Evolutionary conservation across 257 asterid genomes (phyloP).

Genomic region (Solanum megistacrolobum): DNA sequence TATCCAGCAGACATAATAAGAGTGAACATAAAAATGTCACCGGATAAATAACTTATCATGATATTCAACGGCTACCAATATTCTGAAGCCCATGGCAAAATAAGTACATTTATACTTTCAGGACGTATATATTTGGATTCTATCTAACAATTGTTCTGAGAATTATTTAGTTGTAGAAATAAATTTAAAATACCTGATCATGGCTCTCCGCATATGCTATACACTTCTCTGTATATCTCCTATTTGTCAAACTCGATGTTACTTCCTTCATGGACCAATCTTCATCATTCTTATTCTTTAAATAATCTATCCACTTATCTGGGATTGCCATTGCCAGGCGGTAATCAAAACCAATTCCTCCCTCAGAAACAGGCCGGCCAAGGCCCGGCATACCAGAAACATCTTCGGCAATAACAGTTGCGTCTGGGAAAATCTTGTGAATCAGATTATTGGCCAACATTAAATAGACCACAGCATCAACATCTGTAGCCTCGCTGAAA

Average conservation of each 20-base stretch:
- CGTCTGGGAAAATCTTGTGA: slow-evolving; percentile 71
- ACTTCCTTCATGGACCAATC: slow-evolving; percentile 88
- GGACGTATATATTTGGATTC: background rate
- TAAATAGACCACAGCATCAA: slow-evolving; percentile 83
- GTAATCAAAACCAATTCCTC: slow-evolving; percentile 91
- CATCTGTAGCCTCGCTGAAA: slow-evolving; percentile 81
- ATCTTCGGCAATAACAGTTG: slow-evolving; percentile 89
- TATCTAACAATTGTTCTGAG: background rate
- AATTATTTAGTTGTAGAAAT: background rate
- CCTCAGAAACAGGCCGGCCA: slow-evolving; percentile 70
- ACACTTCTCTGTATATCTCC: slow-evolving; percentile 90
- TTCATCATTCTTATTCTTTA: slow-evolving; percentile 70
- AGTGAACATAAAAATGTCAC: background rate
- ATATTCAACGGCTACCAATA: background rate
- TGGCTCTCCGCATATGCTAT: slow-evolving; percentile 98
- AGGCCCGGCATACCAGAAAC: slow-evolving; percentile 99
- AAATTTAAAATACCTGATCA: slow-evolving; percentile 59
- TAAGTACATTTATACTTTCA: background rate
- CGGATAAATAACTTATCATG: background rate
- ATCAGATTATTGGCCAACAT: slow-evolving; percentile 86
- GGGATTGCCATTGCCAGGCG: slow-evolving; percentile 98
- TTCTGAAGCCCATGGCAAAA: background rate
- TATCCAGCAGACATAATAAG: slow-evolving; percentile 10
- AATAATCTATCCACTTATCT: slow-evolving; percentile 87
- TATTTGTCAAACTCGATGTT: slow-evolving; percentile 70